Percentiles rank a stretch among this genome's conserved stretches.
Evolutionary conservation across 2,329 filamentous ascomycete species (phyloP).

Genomic region (Aspergillus texensis): DNA sequence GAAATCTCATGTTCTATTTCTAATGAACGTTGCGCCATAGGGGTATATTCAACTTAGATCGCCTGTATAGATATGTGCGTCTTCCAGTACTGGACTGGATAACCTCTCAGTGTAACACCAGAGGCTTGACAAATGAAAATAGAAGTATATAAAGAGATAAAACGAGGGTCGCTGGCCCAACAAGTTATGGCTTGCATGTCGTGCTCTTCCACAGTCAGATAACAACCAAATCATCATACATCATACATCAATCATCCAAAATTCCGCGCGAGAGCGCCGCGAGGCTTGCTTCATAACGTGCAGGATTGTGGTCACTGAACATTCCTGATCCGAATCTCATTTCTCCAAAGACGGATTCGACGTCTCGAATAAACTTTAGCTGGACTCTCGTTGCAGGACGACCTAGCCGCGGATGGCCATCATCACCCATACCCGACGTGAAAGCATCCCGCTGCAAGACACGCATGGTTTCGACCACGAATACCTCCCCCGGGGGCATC

Average conservation of each 20-base stretch:
- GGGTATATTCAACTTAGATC: constrained; percentile 7
- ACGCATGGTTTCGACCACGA: constrained; percentile 68
- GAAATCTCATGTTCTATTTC: neutral
- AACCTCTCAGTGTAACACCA: neutral
- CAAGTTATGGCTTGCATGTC: neutral
- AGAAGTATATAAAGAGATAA: neutral
- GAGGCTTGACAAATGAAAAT: neutral
- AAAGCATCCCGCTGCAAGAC: constrained; percentile 71
- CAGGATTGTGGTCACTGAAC: constrained; percentile 76
- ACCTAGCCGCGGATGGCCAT: constrained; percentile 55
- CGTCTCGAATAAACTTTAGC: constrained; percentile 70
- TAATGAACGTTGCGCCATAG: constrained; percentile 2
- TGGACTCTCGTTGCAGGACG: constrained; percentile 69
- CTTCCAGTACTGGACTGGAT: neutral
- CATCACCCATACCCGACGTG: constrained; percentile 43
- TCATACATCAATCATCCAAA: constrained; percentile 41
- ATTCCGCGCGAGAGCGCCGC: constrained; percentile 57
- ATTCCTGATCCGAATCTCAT: constrained; percentile 72
- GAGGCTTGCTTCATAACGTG: constrained; percentile 70
- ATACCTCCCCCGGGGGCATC: constrained; percentile 75
- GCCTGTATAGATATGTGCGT: neutral
- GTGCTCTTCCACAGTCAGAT: neutral
- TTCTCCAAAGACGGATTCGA: constrained; percentile 70
- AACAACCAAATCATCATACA: constrained; percentile 8
- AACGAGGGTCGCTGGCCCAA: neutral